Evolutionary conservation across 139 green algal species (phyloP).

Genomic region (Medakamo hakoo): DNA sequence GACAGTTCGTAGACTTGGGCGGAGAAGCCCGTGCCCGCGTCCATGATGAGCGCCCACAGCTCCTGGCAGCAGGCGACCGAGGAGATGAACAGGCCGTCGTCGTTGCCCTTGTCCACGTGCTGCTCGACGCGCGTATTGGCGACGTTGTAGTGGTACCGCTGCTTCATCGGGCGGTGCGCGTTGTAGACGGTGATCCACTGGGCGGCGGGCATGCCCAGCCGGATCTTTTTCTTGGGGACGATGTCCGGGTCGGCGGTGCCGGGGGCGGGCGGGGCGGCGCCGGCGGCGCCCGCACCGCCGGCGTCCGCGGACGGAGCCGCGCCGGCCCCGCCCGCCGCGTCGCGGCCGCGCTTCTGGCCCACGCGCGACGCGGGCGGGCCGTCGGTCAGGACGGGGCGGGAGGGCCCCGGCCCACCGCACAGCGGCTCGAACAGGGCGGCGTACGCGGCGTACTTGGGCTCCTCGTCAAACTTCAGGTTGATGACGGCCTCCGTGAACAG

Average conservation of each 20-base stretch:
- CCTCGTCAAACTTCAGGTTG: slow-evolving; percentile 98
- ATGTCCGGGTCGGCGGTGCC: slow-evolving; percentile 10
- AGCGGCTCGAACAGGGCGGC: slow-evolving; percentile 87
- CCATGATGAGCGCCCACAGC: slow-evolving; percentile 95
- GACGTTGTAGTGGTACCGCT: slow-evolving; percentile 99
- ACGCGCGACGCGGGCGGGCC: slow-evolving; percentile 9
- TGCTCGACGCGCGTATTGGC: slow-evolving; percentile 84
- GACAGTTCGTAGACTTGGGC: slow-evolving; percentile 63
- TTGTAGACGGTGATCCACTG: slow-evolving; percentile 99
- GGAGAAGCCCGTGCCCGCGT: slow-evolving; percentile 86
- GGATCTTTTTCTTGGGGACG: slow-evolving; percentile 83
- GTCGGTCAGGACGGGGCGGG: slow-evolving; percentile 71
- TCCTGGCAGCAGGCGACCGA: slow-evolving; percentile 91
- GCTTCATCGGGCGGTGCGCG: slow-evolving; percentile 95
- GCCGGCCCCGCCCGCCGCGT: slow-evolving; percentile 6
- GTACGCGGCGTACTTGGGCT: slow-evolving; percentile 78
- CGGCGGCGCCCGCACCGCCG: too few relatives aligned
- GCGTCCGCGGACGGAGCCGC: too few relatives aligned
- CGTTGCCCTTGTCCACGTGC: slow-evolving; percentile 94
- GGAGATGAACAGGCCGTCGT: slow-evolving; percentile 93
- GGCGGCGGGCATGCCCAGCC: slow-evolving; percentile 84
- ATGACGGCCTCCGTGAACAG: slow-evolving; percentile 91
- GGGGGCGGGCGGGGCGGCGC: slow-evolving; percentile 9
- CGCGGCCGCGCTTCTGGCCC: slow-evolving; percentile 79
- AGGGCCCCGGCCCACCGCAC: slow-evolving; percentile 48